Evolutionary conservation across 352 stramenopile species (phyloP).

Genomic region (Globisporangium mamillatum): DNA sequence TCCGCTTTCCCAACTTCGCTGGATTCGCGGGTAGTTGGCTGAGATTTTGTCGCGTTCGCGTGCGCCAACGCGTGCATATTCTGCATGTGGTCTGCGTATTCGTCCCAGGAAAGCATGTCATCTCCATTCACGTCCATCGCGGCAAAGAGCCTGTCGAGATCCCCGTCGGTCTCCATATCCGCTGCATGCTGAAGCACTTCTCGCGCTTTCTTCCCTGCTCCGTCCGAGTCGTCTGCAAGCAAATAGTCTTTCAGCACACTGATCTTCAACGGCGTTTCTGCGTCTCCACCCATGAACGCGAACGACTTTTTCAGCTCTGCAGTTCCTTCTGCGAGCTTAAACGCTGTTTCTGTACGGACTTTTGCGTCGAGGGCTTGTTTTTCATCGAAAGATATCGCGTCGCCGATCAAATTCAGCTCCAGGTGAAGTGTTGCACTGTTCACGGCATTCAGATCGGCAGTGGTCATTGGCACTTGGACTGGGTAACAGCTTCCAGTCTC

Average conservation of each 20-base stretch:
- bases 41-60: slow-evolving; percentile 18
- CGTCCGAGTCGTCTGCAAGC: background rate
- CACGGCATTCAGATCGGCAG: background rate
- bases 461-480: slow-evolving; percentile 12
- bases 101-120: slow-evolving; percentile 47
- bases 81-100: slow-evolving; percentile 51
- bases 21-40: slow-evolving; percentile 6
- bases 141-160: slow-evolving; percentile 40
- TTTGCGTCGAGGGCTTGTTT: slow-evolving; percentile 19
- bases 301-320: slow-evolving; percentile 44
- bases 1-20: slow-evolving; percentile 8
- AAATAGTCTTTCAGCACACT: slow-evolving; percentile 27
- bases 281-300: slow-evolving; percentile 32
- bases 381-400: slow-evolving; percentile 23
- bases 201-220: slow-evolving; percentile 4
- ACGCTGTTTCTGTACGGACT: slow-evolving; percentile 16
- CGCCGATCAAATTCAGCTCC: slow-evolving; percentile 22
- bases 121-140: slow-evolving; percentile 55
- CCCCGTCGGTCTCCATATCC: slow-evolving; percentile 31
- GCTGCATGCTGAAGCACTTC: slow-evolving; percentile 38
- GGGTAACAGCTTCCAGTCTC: background rate
- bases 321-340: slow-evolving; percentile 39
- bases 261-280: slow-evolving; percentile 30
- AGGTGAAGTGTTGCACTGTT: slow-evolving; percentile 13
- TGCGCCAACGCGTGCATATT: slow-evolving; percentile 40